phyloP scores from a whole-genome alignment of 306 rosid genomes.

The Acacia acuminata region DNA sequence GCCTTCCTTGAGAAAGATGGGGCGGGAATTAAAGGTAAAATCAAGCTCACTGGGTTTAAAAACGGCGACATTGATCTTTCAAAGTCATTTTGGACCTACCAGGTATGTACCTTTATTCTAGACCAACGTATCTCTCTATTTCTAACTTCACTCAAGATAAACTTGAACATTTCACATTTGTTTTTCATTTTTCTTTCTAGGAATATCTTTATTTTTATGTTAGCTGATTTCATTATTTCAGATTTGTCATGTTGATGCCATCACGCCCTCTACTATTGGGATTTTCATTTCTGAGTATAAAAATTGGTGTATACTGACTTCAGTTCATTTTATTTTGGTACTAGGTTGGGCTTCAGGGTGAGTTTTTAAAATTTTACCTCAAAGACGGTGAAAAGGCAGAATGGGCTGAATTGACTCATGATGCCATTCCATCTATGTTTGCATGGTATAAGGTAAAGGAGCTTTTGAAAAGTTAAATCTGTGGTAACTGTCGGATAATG shows the following conservation, averaged over 20 bases:
- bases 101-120: conserved; percentile 46
- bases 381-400: conserved; percentile 62
- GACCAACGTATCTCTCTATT: too few relatives aligned
- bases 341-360: conserved; percentile 94
- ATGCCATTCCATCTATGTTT: conserved; percentile 62
- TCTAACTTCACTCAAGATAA: too few relatives aligned
- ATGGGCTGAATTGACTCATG: conserved; percentile 66
- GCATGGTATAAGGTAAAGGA: conserved; percentile 92
- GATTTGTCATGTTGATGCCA: conserved; percentile 17
- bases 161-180: too few relatives aligned
- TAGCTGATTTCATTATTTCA: conserved; percentile 17
- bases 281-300: conserved; percentile 5
- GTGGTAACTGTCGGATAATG: conserved; percentile 6
- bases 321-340: conserved; percentile 31
- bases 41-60: conserved; percentile 74
- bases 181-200: conserved; percentile 2
- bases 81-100: conserved; percentile 82
- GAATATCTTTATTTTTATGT: background rate
- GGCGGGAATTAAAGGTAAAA: conserved; percentile 79
- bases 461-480: conserved; percentile 20
- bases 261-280: conserved; percentile 17
- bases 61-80: conserved; percentile 79
- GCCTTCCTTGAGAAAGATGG: conserved; percentile 93
- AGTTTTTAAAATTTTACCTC: conserved; percentile 54
- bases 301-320: conserved; percentile 28